A percentile compares a stretch with the other conserved stretches of the same genome.
Evolutionary conservation across 352 stramenopile species (phyloP).

Genomic region (Globisporangium middletonii): DNA sequence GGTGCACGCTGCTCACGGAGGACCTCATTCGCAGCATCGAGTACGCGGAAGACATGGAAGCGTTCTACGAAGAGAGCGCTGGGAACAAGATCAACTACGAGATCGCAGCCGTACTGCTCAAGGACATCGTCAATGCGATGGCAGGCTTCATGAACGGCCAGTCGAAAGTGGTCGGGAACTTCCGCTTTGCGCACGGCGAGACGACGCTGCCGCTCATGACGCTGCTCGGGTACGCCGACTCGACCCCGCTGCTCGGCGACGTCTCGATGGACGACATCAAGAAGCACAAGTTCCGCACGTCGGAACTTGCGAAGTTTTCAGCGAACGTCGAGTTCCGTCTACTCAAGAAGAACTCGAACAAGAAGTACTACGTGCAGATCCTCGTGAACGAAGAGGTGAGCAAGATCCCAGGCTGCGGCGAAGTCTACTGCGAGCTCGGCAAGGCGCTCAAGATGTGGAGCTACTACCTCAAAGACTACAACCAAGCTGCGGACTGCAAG

Average conservation of each 20-base stretch:
- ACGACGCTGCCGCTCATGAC: conserved; percentile 65
- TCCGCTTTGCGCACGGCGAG: conserved; percentile 63
- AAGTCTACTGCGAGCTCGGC: conserved; percentile 35
- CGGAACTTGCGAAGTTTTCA: conserved; percentile 33
- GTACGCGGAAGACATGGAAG: conserved; percentile 37
- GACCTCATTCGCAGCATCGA: conserved; percentile 28
- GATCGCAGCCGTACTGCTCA: conserved; percentile 36
- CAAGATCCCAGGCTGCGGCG: conserved; percentile 30
- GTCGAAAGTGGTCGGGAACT: conserved; percentile 20
- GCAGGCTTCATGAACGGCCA: conserved; percentile 3
- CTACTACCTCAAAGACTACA: conserved; percentile 45
- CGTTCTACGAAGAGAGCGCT: conserved; percentile 41
- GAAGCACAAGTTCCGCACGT: conserved; percentile 31
- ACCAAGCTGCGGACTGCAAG: conserved; percentile 25
- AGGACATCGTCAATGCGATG: conserved; percentile 33
- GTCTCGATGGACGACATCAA: conserved; percentile 22
- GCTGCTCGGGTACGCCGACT: conserved; percentile 41
- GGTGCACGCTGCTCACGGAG: conserved; percentile 41
- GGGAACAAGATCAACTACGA: conserved; percentile 50
- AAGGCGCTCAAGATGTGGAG: conserved; percentile 43
- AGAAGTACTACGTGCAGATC: conserved; percentile 30
- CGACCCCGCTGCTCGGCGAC: conserved; percentile 20
- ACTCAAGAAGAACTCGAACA: conserved; percentile 9
- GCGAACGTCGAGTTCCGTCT: conserved; percentile 49
- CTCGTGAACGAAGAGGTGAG: conserved; percentile 36